Evolutionary conservation across 1,284 basidiomycete genomes (phyloP), one percentile per base, ranked within the genome.

Genomic region (Sutorius eximius): DNA sequence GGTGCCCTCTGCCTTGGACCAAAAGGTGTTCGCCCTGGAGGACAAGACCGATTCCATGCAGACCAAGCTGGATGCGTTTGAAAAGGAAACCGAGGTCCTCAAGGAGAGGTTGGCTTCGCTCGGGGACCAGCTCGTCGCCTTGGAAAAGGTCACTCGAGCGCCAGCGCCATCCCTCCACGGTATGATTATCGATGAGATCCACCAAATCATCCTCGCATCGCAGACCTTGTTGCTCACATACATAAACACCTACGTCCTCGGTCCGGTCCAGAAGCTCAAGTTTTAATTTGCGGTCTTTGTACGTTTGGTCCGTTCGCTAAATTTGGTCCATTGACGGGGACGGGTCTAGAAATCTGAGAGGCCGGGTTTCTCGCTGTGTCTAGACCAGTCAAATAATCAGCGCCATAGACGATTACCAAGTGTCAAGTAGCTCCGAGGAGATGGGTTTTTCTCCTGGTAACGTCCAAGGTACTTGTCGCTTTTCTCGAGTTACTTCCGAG

Each of bases 231-330:
- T 34, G 13, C 30, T 55, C 12, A 27, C 34, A 16, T 40, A 44
- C 45, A 48, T 48, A 48, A 49, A 51, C 27, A 49, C 18, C 16
- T 48, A 47, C 29, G 36, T 60, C 49, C 45, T 57, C 16, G 43
- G 45, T 48, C 50, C 29, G 22, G 30, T 51, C 16, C 56, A 49
- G 42, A 58, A 58, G 56, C 40, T 45, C 40, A 49, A 43, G 24
- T 36, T 37, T 24, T 27, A 7, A 30, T 24, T 6, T 32, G 30
- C 36, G 33, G 12, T 29, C 32, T n/a, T 40, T 45, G 57, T 58
- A 57, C 57, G 52, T 58, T 20, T 40, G 30, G 10, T 9, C 15
- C 36, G 1, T n/a, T 41, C 46, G 30, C 41, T 11, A 11, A 44
- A 30, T 40, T 24, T 43, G 27, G 6, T 15, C 24, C 40, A 3